A percentile compares a stretch with the other conserved stretches of the same genome.
These are phyloP conservation scores for Auriscalpium orientale DNA, from an alignment of 768 basidiomycete species.

Conservation along the genomic window DNA sequence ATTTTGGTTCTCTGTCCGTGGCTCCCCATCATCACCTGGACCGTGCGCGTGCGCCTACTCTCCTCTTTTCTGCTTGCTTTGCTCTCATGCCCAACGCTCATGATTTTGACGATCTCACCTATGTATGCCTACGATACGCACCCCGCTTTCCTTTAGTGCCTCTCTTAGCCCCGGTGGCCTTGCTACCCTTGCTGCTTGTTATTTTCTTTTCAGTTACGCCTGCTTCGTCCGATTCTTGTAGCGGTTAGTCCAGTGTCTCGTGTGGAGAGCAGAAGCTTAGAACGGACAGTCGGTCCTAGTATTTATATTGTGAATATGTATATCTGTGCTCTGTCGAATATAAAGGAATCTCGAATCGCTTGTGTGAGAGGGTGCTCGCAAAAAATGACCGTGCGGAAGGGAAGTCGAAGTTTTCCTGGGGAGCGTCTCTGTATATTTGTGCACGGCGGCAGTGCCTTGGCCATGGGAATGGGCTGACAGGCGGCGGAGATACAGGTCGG, in stretches of 20 bases:
- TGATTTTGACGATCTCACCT: neutral
- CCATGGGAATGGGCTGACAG: no score
- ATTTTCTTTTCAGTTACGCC: no score
- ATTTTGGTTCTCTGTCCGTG: neutral
- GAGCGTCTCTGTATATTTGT: no score
- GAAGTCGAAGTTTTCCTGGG: no score
- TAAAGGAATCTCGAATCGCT: no score
- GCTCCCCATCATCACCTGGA: neutral
- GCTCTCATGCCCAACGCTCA: neutral
- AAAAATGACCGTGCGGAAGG: no score
- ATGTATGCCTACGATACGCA: neutral
- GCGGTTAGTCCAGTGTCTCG: neutral
- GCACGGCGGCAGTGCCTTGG: no score
- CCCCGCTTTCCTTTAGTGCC: no score
- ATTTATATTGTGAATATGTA: slow-evolving; percentile 14
- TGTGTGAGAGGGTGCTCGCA: no score
- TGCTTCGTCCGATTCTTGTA: neutral
- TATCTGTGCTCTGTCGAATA: neutral
- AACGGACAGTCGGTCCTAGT: slow-evolving; percentile 4
- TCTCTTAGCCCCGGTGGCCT: no score
- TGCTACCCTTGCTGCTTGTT: no score
- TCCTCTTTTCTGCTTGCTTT: neutral
- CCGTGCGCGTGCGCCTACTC: neutral
- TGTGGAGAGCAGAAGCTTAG: neutral
- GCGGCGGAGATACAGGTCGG: no score